Base-by-base conservation (phyloP, 192 early-diverging fungal species). In the Umbelopsis ramanniana region DNA sequence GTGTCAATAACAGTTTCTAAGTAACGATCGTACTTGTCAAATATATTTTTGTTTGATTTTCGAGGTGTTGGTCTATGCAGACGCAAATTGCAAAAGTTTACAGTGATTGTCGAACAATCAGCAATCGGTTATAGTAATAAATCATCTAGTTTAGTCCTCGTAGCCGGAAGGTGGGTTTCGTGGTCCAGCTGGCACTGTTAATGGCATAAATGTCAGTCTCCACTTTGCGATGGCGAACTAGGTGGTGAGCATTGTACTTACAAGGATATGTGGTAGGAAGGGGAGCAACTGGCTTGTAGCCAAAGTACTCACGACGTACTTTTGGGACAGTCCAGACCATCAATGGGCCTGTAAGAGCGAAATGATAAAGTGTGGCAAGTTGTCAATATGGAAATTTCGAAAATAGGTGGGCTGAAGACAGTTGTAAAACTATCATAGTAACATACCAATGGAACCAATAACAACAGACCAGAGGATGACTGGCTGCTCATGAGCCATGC, bases 281-380 rank as follows among this genome's bases (percentile, higher is more conserved):
- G n/a, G 23, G 46, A 24, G 66, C 72, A 38, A 72, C 45, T 10
- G 72, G 69, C 70, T 79, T 79, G 73, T 67, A 79, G 23, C 77
- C 77, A 68, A 79, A 74, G 47, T 74, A 79, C 53, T 79, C 73
- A 60, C 77, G 77, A 55, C 77, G 69, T 23, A 79, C 26, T 46
- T 73, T 72, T 40, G 77, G 77, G 12, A 79, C 77, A 57, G 72
- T 74, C 63, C 63, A 79, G 2, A 79, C 77, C 72, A 79, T 71
- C 9, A 74, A 60, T 47, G 77, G 77, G 48, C 77, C 77, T 79
- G 50, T 6, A 55, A 46, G 4, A 52, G 21, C 29, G 29, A 60
- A 6, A 4, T 43, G 11, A 5, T 6, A 43, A 12, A 43, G 38
- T 6, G 38, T 37, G 21, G 23, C 22, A 46, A 57, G n/a, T 57